Conservation (phyloP, 1,284 basidiomycete genomes). For the Cutaneotrichosporon dermatis region DNA sequence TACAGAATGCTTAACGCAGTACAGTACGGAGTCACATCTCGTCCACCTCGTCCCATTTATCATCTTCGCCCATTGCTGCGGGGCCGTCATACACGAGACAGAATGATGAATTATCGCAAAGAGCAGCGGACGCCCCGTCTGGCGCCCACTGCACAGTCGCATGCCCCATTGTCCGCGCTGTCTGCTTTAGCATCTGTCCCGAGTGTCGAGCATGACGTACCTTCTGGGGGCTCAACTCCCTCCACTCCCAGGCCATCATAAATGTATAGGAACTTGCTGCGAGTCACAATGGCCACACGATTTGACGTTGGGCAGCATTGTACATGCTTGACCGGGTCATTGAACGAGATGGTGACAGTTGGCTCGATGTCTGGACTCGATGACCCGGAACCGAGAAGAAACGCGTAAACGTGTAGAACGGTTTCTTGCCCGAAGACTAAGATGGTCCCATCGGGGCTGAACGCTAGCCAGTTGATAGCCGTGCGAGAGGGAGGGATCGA, state of each 20-base stretch:
- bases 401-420: slow-evolving; percentile 37
- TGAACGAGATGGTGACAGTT: slow-evolving; percentile 26
- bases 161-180: background rate
- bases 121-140: slow-evolving; percentile 29
- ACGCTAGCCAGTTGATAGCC: slow-evolving; percentile 54
- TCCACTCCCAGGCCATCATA: slow-evolving; percentile 39
- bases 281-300: slow-evolving; percentile 23
- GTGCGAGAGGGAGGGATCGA: background rate
- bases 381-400: slow-evolving; percentile 23
- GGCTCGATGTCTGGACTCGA: slow-evolving; percentile 26
- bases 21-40: background rate
- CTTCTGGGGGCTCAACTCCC: slow-evolving; percentile 34
- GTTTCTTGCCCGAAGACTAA: slow-evolving; percentile 53
- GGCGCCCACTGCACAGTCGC: slow-evolving; percentile 29
- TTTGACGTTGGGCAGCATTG: slow-evolving; percentile 24
- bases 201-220: slow-evolving; percentile 19
- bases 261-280: slow-evolving; percentile 29
- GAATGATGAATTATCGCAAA: slow-evolving; percentile 19
- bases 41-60: background rate
- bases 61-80: background rate
- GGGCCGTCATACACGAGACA: background rate
- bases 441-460: slow-evolving; percentile 68
- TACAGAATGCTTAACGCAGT: no score
- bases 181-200: no score
- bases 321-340: slow-evolving; percentile 18